phyloP scores from a whole-genome alignment of 1,139 yeast genomes.

The Arxiozyma slooffiae region DNA sequence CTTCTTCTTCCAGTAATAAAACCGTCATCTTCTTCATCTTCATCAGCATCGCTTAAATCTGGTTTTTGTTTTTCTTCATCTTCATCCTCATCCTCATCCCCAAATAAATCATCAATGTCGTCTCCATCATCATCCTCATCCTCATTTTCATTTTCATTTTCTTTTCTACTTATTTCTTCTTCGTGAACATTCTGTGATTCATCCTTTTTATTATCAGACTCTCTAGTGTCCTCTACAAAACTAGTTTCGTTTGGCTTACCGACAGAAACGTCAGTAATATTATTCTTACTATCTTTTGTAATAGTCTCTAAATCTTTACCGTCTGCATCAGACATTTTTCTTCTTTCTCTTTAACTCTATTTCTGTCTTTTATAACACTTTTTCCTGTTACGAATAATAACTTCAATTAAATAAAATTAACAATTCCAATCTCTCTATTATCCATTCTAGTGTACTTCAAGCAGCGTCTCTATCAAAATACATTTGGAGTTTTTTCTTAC shows the following conservation, averaged over 20 bases:
- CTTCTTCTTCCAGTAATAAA: constrained; percentile 10
- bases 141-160: too few relatives aligned
- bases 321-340: not conserved
- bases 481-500: not conserved
- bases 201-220: not conserved
- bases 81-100: constrained; percentile 34
- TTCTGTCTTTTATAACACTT: not conserved
- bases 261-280: not conserved
- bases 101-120: constrained; percentile 37
- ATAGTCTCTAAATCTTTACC: not conserved
- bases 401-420: too few relatives aligned
- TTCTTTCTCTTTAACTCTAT: too few relatives aligned
- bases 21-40: constrained; percentile 17
- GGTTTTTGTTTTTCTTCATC: constrained; percentile 15
- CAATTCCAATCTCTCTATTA: not conserved
- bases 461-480: not conserved
- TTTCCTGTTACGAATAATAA: too few relatives aligned
- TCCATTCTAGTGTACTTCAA: not conserved
- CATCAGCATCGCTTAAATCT: constrained; percentile 19
- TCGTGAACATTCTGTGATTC: not conserved
- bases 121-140: constrained; percentile 14
- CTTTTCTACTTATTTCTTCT: not conserved
- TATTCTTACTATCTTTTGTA: not conserved
- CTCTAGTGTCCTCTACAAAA: not conserved
- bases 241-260: not conserved